These are phyloP conservation scores for Barbarea vulgaris DNA, from an alignment of 345 rosid genomes.

Conservation along the genomic window DNA sequence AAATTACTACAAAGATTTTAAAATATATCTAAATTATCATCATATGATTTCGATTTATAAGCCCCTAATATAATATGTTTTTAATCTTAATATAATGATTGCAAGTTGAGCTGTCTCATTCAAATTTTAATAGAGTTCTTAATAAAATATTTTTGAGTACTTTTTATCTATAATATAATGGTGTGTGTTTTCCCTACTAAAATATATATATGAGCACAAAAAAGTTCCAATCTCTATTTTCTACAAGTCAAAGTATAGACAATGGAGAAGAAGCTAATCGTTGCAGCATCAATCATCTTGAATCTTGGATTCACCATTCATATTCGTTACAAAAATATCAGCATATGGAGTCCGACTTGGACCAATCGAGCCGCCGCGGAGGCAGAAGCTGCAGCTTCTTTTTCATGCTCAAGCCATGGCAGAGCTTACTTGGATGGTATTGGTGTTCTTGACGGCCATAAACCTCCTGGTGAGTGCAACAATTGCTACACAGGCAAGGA, in stretches of 20 bases:
- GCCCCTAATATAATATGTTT: too few species aligned
- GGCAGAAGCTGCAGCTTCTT: slow-evolving; percentile 63
- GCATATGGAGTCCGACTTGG: slow-evolving; percentile 53
- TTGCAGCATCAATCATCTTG: slow-evolving; percentile 38
- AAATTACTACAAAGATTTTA: too few species aligned
- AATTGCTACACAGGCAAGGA: slow-evolving; percentile 56
- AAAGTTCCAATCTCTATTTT: background rate
- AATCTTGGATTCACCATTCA: slow-evolving; percentile 41
- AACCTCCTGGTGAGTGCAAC: slow-evolving; percentile 68
- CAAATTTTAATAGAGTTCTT: background rate
- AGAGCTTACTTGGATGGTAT: slow-evolving; percentile 68
- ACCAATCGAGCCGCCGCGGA: slow-evolving; percentile 55
- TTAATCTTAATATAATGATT: too few species aligned
- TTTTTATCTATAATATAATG: background rate
- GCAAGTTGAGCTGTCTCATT: background rate
- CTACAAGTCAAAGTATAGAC: background rate
- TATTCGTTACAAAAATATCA: slow-evolving; percentile 16
- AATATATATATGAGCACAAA: background rate
- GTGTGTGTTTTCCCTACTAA: background rate
- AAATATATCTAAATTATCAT: too few species aligned
- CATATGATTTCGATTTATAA: too few species aligned
- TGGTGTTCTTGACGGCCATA: slow-evolving; percentile 33
- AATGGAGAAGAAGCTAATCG: background rate
- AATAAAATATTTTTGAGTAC: background rate
- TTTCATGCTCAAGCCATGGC: slow-evolving; percentile 73